These are phyloP conservation scores for Volvariella surrecta DNA, from an alignment of 1,284 basidiomycete genomes.

Conservation along the genomic window DNA sequence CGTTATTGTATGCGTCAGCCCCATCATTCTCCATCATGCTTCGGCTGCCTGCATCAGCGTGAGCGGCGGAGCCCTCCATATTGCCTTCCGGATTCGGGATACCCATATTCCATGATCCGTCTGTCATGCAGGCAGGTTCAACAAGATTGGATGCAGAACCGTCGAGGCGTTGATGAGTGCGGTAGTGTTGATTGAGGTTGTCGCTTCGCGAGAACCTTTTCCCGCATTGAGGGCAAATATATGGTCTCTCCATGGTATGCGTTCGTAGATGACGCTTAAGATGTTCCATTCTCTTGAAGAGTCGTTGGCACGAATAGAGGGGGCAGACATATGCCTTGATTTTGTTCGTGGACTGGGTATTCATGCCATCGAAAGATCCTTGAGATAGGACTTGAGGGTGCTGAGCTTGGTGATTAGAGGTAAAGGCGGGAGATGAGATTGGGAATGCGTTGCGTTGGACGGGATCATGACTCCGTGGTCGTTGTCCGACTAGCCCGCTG, in stretches of 20 bases:
- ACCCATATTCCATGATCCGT: background rate
- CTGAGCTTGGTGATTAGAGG: too few species aligned
- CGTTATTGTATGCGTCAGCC: constrained; percentile 12
- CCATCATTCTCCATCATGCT: constrained; percentile 14
- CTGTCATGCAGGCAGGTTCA: constrained; percentile 23
- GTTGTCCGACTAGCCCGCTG: constrained; percentile 9
- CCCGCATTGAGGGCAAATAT: constrained; percentile 60
- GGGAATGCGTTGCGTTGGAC: constrained; percentile 17
- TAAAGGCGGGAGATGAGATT: constrained; percentile 3
- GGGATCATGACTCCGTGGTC: constrained; percentile 14
- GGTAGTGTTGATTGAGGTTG: constrained; percentile 76
- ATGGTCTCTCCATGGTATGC: constrained; percentile 86
- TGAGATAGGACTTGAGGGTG: constrained; percentile 6
- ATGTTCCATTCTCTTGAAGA: constrained; percentile 88
- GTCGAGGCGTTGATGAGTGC: constrained; percentile 50
- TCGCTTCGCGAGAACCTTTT: constrained; percentile 82
- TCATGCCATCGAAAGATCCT: constrained; percentile 9
- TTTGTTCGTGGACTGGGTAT: constrained; percentile 17
- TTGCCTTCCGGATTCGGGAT: constrained; percentile 2
- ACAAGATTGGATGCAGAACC: background rate
- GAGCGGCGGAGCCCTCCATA: background rate
- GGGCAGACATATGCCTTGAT: constrained; percentile 74
- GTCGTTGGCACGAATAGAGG: constrained; percentile 68
- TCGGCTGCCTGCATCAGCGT: constrained; percentile 13
- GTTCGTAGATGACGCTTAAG: constrained; percentile 81